These are phyloP conservation scores for Aphanomyces euteiches DNA, from an alignment of 352 stramenopile genomes.

Conservation along the genomic window DNA sequence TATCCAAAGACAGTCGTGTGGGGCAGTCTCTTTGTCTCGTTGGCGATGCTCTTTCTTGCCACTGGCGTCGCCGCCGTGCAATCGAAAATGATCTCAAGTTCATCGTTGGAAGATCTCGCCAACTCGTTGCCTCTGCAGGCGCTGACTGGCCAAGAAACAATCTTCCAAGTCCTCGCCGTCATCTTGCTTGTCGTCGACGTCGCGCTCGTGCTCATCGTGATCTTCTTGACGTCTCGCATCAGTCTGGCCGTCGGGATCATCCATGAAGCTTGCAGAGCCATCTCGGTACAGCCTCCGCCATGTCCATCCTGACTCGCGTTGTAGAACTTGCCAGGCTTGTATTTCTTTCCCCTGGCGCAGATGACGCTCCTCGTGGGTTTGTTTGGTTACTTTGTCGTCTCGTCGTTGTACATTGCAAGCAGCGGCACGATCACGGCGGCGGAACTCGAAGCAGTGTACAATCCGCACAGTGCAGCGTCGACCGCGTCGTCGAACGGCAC, in stretches of 20 bases:
- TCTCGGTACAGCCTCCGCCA: slow-evolving; percentile 31
- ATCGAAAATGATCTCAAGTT: slow-evolving; percentile 35
- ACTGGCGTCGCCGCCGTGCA: slow-evolving; percentile 45
- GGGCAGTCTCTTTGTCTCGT: slow-evolving; percentile 63
- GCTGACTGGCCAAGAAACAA: slow-evolving; percentile 30
- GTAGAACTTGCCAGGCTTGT: slow-evolving; percentile 49
- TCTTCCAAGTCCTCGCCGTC: slow-evolving; percentile 69
- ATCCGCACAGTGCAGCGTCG: slow-evolving; percentile 30
- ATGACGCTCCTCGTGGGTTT: slow-evolving; percentile 52
- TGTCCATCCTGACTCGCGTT: neutral
- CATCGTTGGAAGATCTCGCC: slow-evolving; percentile 32
- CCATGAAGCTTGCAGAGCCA: slow-evolving; percentile 59
- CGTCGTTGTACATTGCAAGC: slow-evolving; percentile 59
- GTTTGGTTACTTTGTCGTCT: slow-evolving; percentile 51
- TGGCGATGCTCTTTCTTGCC: slow-evolving; percentile 59
- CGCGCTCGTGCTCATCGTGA: slow-evolving; percentile 52
- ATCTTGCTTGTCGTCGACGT: slow-evolving; percentile 50
- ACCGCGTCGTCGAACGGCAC: slow-evolving; percentile 38
- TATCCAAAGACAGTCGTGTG: slow-evolving; percentile 76
- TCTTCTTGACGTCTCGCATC: slow-evolving; percentile 65
- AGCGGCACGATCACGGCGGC: slow-evolving; percentile 46
- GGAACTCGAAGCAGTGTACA: slow-evolving; percentile 31
- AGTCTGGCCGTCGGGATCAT: slow-evolving; percentile 69
- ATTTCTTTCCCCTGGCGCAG: slow-evolving; percentile 58
- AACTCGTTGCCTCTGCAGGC: slow-evolving; percentile 40